phyloP scores from a whole-genome alignment of 192 early-diverging fungal genomes.

The Glomus cerebriforme region DNA sequence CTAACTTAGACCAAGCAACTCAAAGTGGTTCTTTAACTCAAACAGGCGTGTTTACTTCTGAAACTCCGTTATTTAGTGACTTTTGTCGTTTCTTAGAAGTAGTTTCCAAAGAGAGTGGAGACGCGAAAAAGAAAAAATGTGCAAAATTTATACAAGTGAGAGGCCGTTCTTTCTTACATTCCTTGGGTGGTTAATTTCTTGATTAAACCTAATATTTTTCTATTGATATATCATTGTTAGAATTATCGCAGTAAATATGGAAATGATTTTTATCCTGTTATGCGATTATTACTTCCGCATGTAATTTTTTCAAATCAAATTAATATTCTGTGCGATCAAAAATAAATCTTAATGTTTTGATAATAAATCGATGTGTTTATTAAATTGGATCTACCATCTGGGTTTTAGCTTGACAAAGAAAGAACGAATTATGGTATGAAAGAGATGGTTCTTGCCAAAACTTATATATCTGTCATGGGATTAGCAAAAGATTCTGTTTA shows the following conservation, averaged over 20 bases:
- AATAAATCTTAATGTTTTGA: not conserved
- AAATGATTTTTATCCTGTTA: conserved; percentile 32
- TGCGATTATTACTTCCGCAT: conserved; percentile 43
- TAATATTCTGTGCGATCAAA: no score
- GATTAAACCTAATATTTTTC: no score
- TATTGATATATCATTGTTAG: not conserved
- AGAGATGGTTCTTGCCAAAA: conserved; percentile 63
- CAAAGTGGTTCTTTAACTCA: not conserved
- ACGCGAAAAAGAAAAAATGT: conserved; percentile 1
- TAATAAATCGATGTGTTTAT: not conserved
- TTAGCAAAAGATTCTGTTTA: conserved; percentile 59
- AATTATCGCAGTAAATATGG: conserved; percentile 10
- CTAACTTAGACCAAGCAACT: not conserved
- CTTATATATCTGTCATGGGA: conserved; percentile 63
- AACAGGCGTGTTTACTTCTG: not conserved
- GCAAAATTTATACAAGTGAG: conserved; percentile 9
- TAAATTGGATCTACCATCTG: not conserved
- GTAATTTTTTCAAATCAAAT: conserved; percentile 21
- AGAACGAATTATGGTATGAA: conserved; percentile 68
- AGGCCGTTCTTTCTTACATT: not conserved
- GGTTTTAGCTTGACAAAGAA: conserved; percentile 54
- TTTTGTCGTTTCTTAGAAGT: conserved; percentile 23
- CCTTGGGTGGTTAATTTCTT: not conserved
- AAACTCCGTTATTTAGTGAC: conserved; percentile 7
- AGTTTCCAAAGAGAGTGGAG: not conserved